Evolutionary conservation across 2,329 filamentous ascomycete species (phyloP).

Genomic region (Beauveria pseudobassiana): DNA sequence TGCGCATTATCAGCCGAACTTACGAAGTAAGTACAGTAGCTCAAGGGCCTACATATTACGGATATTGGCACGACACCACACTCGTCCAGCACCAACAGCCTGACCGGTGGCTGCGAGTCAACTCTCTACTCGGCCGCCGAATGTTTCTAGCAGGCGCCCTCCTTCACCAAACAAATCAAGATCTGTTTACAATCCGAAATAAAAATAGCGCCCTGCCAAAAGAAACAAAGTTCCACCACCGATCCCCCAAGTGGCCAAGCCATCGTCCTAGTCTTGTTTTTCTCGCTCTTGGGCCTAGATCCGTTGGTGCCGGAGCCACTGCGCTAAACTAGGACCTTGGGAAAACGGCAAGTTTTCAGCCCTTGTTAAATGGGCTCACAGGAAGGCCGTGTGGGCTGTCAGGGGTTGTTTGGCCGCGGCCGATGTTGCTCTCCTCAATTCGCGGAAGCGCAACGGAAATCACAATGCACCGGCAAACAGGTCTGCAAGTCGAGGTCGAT

Average conservation of each 20-base stretch:
- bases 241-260: background rate
- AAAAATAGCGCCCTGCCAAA: background rate
- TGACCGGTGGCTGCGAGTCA: background rate
- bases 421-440: background rate
- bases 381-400: background rate
- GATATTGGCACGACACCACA: background rate
- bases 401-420: background rate
- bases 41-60: background rate
- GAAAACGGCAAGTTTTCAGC: background rate
- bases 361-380: background rate
- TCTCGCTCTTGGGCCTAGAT: slow-evolving; percentile 1
- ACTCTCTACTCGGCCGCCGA: background rate
- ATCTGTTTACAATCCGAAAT: slow-evolving; percentile 1
- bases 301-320: background rate
- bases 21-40: no score
- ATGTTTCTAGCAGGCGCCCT: no score
- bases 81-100: background rate
- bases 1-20: background rate
- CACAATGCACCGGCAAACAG: background rate
- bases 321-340: background rate
- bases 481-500: background rate
- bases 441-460: background rate
- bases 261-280: background rate
- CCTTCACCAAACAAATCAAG: background rate
- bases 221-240: background rate